These are phyloP conservation scores for Lathyrus aphaca DNA, from an alignment of 306 rosid species.

Conservation along the genomic window DNA sequence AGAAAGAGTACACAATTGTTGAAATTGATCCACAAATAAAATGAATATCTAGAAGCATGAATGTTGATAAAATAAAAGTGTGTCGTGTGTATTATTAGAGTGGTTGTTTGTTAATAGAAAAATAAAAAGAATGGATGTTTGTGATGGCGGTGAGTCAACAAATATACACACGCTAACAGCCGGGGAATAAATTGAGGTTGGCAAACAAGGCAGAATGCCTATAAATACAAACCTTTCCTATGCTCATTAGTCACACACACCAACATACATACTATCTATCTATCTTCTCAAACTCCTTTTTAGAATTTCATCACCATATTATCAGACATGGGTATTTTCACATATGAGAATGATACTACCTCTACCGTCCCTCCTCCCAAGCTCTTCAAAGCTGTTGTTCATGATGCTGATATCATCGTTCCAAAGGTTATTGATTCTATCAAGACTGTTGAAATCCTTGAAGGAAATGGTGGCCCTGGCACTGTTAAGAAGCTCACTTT, in stretches of 20 bases:
- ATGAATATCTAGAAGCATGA: no score
- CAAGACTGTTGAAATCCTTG: constrained; percentile 38
- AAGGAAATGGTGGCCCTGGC: constrained; percentile 52
- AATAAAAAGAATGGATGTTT: no score
- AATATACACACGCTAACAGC: background rate
- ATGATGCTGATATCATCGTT: constrained; percentile 28
- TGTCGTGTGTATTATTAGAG: no score
- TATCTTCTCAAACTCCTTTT: no score
- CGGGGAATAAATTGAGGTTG: background rate
- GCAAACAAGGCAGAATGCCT: background rate
- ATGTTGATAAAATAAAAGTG: no score
- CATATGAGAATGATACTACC: constrained; percentile 40
- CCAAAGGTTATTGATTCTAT: background rate
- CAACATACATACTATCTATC: no score
- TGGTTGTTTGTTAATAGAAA: no score
- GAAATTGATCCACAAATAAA: no score
- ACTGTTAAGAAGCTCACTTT: constrained; percentile 48
- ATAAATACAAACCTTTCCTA: background rate
- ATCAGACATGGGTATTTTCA: constrained; percentile 60
- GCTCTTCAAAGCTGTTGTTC: constrained; percentile 49
- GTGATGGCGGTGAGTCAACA: background rate
- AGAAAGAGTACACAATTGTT: no score
- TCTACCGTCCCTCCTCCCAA: constrained; percentile 45
- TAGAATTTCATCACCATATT: no score
- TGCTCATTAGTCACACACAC: background rate